Base-by-base conservation (phyloP, 331 rosid genomes). In the Quercus lobata region DNA sequence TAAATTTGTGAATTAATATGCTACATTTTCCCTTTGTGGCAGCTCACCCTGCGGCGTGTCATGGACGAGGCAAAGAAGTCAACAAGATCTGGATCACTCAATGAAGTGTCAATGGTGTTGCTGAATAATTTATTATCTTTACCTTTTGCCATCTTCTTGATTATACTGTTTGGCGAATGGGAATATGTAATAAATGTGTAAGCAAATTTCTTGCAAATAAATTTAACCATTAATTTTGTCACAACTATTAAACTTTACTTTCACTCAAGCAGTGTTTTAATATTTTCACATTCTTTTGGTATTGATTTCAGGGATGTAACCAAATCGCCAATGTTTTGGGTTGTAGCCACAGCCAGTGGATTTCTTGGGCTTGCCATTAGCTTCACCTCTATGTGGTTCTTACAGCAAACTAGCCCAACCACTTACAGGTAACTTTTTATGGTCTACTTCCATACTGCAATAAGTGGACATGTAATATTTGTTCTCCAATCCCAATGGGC, bases 331-430 rank as follows among this genome's bases (percentile, higher is more conserved):
- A 79, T 79, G 68, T 91, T 92, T 81, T 94, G 97, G 98, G 76
- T 81, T 22, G 81, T 91, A 30, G 92, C 97, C 62, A 91, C 98
- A 1, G 88, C 95, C 53, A 94, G 98, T 74, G 98, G 97, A 78
- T 25, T 92, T 4, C 89, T 94, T 74, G 97, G 97, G 77, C 97
- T 90, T 73, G 92, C 97, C 74, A 94, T 92, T 68, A 94, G 97
- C 89, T 92, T 94, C 81, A 89, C 97, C 62, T 94, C 98, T 49
- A 90, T 91, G 91, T 92, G 98, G 98, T 94, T 94, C 87, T 84
- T 91, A 57, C 93, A 81, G 80, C 98, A 91, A 86, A 92, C 97
- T 74, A 87, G 97, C 71, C 97, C 98, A 55, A 94, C 98, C 72
- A 92, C 95, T 22, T 94, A 92, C 69, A 88, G 95, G 98, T 94